Base-by-base conservation (phyloP, 2,329 filamentous ascomycete genomes). In the Berkeleyomyces rouxiae region DNA sequence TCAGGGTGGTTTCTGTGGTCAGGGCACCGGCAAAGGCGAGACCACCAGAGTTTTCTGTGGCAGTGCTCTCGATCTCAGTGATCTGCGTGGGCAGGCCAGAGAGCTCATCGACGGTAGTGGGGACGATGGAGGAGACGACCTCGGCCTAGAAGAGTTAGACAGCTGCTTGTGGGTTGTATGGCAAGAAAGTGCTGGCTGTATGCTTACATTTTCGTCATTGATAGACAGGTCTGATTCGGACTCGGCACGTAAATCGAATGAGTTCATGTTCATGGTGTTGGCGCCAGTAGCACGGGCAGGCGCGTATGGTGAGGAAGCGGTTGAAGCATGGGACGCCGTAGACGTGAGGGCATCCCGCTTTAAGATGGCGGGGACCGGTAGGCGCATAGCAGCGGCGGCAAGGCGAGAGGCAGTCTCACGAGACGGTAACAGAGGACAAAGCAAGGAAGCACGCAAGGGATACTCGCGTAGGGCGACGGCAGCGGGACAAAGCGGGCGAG, bases 1-100 rank as follows among this genome's bases (percentile, higher is more conserved):
- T 61, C 7, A 64, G 33, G 67, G 61, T 33, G 69, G 66, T 13
- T 66, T 62, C 36, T 65, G 68, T n/a, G 67, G 66, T 53, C 58
- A 68, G 51, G 39, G 62, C 62, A n/a, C 64, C 59, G 2, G 64
- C 63, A 9, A 65, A 60, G n/a, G 64, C 62, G 9, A 64, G 16
- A 67, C 7, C 70, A 68, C 33, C 71, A 69, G 42, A 44, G 37
- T n/a, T 68, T 67, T 7, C 70, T 68, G 31, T 70, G 69, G 39
- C 43, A 6, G 43, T 39, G 16, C 59, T 33, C 16, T 60, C 61
- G 36, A 39, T 13, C 39, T 64, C 47, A 36, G 61, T 57, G 33
- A 64, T 66, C 16, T 57, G 55, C 23, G 65, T 64, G 7, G 63
- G 64, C 23, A 63, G 59, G 36, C 49, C 37, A 3, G 42, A 46